phyloP scores from a whole-genome alignment of 331 rosid species.

The Quercus lobata region DNA sequence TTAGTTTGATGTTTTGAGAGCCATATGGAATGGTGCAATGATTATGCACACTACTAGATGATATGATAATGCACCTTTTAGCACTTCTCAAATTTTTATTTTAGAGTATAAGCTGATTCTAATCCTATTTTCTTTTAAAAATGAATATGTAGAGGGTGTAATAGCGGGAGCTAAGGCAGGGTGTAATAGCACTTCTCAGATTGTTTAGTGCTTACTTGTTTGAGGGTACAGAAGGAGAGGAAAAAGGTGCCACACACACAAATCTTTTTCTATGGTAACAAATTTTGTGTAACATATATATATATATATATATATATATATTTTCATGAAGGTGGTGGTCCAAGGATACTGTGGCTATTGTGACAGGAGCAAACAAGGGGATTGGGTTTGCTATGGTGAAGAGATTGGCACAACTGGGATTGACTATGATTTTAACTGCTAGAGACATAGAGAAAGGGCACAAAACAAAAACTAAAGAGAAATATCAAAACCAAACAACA shows the following conservation, averaged over 20 bases:
- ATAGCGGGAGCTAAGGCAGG: slow-evolving; percentile 95
- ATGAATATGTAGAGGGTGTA: slow-evolving; percentile 71
- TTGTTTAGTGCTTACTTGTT: slow-evolving; percentile 10
- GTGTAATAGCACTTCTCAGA: no score
- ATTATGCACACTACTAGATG: no score
- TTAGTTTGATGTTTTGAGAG: no score
- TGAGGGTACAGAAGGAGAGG: slow-evolving; percentile 17
- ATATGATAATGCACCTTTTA: not conserved
- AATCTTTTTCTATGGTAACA: no score
- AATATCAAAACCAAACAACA: no score
- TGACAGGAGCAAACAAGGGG: slow-evolving; percentile 85
- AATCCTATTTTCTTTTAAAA: not conserved
- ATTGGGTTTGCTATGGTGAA: slow-evolving; percentile 82
- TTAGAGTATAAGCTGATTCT: not conserved
- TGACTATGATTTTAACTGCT: slow-evolving; percentile 64
- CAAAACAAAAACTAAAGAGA: slow-evolving; percentile 16
- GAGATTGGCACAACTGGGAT: slow-evolving; percentile 58
- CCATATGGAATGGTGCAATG: no score
- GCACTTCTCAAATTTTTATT: not conserved
- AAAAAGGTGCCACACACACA: not conserved
- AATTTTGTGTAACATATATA: not conserved
- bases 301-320: not conserved
- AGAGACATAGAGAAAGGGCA: slow-evolving; percentile 56
- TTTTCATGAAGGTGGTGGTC: slow-evolving; percentile 78
- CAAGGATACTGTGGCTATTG: slow-evolving; percentile 66